phyloP scores from a whole-genome alignment of 352 stramenopile genomes.

The Bremia lactucae region DNA sequence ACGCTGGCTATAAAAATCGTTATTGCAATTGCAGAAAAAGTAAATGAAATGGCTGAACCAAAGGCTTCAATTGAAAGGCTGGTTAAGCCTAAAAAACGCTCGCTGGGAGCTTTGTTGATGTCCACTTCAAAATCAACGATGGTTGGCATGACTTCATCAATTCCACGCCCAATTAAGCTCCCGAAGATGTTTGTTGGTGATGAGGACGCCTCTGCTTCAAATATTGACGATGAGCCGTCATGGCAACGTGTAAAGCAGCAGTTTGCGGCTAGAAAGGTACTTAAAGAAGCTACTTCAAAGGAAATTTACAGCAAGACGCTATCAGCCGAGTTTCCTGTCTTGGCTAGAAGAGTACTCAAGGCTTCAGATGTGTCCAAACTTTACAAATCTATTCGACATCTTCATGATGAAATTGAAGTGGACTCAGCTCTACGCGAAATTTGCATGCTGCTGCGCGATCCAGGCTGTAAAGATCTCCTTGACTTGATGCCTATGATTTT shows the following conservation, averaged over 20 bases:
- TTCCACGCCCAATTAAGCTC: constrained; percentile 44
- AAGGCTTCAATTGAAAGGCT: constrained; percentile 1
- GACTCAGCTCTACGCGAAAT: constrained; percentile 33
- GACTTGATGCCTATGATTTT: constrained; percentile 60
- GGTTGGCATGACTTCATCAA: constrained; percentile 55
- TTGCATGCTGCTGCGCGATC: constrained; percentile 35
- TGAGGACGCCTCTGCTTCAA: constrained; percentile 1
- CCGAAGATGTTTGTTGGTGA: constrained; percentile 12
- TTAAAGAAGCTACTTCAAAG: neutral
- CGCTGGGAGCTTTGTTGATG: constrained; percentile 40
- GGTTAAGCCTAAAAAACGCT: constrained; percentile 28
- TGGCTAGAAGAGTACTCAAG: constrained; percentile 45
- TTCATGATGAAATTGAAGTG: constrained; percentile 33
- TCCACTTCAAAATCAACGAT: constrained; percentile 46
- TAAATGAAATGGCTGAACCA: too few species aligned
- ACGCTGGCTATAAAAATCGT: too few species aligned
- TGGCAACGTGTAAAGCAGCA: constrained; percentile 27
- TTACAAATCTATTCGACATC: constrained; percentile 48
- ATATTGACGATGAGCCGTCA: constrained; percentile 11
- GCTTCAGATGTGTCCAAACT: constrained; percentile 36
- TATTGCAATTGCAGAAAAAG: too few species aligned
- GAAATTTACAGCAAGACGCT: constrained; percentile 12
- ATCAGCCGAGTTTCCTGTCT: constrained; percentile 31
- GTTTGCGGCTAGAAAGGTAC: constrained; percentile 15
- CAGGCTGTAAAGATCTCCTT: constrained; percentile 38